These are phyloP conservation scores for Sicyos edulis DNA, from an alignment of 306 rosid genomes.

Conservation along the genomic window DNA sequence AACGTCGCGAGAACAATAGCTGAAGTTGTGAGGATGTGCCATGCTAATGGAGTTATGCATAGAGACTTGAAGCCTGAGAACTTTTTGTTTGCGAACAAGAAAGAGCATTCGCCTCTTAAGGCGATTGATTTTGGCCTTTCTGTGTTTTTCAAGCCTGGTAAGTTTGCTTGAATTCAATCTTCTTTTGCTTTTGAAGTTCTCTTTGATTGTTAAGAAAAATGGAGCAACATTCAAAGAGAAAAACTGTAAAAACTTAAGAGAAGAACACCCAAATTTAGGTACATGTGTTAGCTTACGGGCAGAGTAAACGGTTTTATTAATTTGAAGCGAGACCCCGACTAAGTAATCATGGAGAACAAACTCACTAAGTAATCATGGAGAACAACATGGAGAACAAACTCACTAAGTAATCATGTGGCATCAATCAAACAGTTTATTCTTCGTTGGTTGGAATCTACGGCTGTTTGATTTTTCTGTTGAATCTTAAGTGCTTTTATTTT, in stretches of 20 bases:
- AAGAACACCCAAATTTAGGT: no score
- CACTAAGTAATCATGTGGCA: no score
- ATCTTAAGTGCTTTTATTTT: not conserved
- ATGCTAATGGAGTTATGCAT: constrained; percentile 27
- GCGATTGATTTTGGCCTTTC: constrained; percentile 29
- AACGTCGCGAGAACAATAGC: constrained; percentile 23
- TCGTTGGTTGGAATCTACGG: not conserved
- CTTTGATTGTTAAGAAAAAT: no score
- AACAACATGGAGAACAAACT: no score
- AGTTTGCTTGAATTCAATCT: not conserved
- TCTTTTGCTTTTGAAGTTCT: not conserved
- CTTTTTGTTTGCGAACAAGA: constrained; percentile 27
- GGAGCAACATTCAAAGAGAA: no score
- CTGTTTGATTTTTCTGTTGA: constrained; percentile 9
- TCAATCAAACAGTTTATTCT: no score
- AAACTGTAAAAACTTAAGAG: no score
- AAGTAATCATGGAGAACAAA: no score
- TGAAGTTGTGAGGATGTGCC: constrained; percentile 28
- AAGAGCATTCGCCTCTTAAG: constrained; percentile 25
- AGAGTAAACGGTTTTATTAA: no score
- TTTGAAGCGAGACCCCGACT: no score
- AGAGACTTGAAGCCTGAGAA: constrained; percentile 29
- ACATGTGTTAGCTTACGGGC: no score
- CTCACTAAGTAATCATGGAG: no score
- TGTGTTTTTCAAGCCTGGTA: constrained; percentile 29